Percentiles rank a stretch among this genome's conserved stretches.
phyloP scores from a whole-genome alignment of 2,329 filamentous ascomycete species.

The Pseudofabraea citricarpa region DNA sequence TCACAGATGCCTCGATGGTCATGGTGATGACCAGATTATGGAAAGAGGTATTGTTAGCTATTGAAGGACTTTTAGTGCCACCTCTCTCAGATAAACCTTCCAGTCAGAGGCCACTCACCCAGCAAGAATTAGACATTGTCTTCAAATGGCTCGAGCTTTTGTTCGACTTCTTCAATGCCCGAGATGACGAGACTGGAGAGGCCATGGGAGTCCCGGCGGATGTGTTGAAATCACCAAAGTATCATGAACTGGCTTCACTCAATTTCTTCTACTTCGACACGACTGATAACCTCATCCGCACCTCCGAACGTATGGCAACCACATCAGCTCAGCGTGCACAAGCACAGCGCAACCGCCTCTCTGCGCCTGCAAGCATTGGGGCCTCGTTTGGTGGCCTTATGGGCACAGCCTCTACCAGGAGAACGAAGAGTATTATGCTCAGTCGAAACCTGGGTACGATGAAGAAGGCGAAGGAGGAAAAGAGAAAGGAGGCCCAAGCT shows the following conservation, averaged over 20 bases:
- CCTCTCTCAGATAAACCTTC: constrained; percentile 94
- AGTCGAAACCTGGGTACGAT: constrained; percentile 93
- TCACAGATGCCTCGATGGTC: constrained; percentile 94
- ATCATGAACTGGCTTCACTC: constrained; percentile 91
- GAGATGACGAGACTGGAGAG: constrained; percentile 77
- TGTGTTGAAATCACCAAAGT: constrained; percentile 94
- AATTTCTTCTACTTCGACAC: constrained; percentile 99
- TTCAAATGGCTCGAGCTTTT: constrained; percentile 91
- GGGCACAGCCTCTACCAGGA: constrained; percentile 63
- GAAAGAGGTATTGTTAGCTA: constrained; percentile 93
- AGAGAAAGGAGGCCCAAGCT: constrained; percentile 89
- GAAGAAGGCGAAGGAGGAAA: constrained; percentile 93
- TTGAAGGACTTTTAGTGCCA: constrained; percentile 85
- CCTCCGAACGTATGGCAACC: constrained; percentile 92
- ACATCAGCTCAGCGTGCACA: constrained; percentile 74
- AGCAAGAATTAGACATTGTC: constrained; percentile 89
- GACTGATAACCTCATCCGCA: constrained; percentile 85
- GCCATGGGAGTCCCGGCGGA: constrained; percentile 85
- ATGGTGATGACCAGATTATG: constrained; percentile 97
- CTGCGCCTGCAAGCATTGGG: constrained; percentile 56
- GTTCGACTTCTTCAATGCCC: constrained; percentile 91
- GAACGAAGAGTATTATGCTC: constrained; percentile 83
- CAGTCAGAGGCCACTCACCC: constrained; percentile 73
- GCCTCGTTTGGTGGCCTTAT: constrained; percentile 52
- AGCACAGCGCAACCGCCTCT: constrained; percentile 67